A percentile compares a stretch with the other conserved stretches of the same genome.
Conservation (phyloP, 2,329 filamentous ascomycete genomes). For the Harringtonia lauricola region DNA sequence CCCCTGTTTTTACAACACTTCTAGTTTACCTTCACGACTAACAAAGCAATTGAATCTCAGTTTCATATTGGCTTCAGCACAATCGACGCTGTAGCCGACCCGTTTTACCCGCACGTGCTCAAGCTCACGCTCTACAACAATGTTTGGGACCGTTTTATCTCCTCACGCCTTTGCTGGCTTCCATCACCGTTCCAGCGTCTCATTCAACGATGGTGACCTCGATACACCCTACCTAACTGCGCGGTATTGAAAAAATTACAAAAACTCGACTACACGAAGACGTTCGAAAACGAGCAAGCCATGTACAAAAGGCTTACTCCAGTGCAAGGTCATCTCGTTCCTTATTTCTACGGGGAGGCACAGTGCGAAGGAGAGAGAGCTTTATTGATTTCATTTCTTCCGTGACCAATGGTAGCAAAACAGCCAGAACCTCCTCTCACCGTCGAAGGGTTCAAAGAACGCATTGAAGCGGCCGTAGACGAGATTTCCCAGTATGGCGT, state of each 20-base stretch:
- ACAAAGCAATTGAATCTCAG: too few relatives aligned
- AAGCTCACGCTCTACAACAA: background rate
- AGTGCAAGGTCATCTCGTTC: slow-evolving; percentile 1
- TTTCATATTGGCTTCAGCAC: background rate
- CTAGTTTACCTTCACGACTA: too few relatives aligned
- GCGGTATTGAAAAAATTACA: slow-evolving; percentile 3
- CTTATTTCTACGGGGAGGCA: slow-evolving; percentile 3
- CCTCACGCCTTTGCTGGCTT: background rate
- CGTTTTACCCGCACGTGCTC: background rate
- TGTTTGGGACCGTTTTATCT: background rate
- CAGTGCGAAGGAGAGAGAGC: slow-evolving; percentile 1
- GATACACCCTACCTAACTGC: slow-evolving; percentile 1
- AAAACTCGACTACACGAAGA: background rate
- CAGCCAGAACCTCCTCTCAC: background rate
- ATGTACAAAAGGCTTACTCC: background rate
- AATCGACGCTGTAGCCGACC: background rate
- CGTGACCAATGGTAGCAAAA: background rate
- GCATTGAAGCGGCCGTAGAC: background rate
- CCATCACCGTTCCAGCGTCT: background rate
- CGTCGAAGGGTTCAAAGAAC: background rate
- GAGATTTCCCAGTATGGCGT: background rate
- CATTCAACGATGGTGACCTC: background rate
- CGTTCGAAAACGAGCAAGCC: slow-evolving; percentile 2
- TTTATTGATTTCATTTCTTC: background rate
- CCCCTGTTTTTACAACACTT: too few relatives aligned